These are phyloP conservation scores for Coemansia sp. DNA, from an alignment of 192 early-diverging fungal species.

Conservation along the genomic window DNA sequence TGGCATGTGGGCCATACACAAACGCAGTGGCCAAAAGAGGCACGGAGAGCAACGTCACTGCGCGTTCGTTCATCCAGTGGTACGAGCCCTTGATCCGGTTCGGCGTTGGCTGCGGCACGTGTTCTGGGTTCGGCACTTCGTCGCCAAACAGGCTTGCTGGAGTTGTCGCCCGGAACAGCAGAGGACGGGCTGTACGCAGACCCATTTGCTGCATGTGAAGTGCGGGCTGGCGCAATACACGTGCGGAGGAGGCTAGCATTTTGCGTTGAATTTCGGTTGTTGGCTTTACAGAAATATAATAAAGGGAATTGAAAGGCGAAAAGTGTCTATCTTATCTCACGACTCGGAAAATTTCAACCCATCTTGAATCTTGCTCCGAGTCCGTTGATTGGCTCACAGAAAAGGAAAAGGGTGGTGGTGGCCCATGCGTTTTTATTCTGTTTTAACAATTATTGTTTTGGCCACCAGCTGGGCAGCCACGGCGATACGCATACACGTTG, in stretches of 20 bases:
- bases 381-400: too few species aligned
- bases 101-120: conserved; percentile 50
- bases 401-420: not conserved
- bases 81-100: conserved; percentile 83
- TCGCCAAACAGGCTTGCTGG: conserved; percentile 41
- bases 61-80: conserved; percentile 96
- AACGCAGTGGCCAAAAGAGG: conserved; percentile 79
- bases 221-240: not conserved
- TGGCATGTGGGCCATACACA: conserved; percentile 76
- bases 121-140: conserved; percentile 48
- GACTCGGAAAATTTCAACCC: too few species aligned
- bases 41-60: conserved; percentile 68
- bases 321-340: too few species aligned
- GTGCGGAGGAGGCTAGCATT: not conserved
- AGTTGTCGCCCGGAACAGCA: conserved; percentile 31
- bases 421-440: not conserved
- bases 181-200: conserved; percentile 18
- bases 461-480: conserved; percentile 51
- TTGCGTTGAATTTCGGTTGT: too few species aligned
- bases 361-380: too few species aligned
- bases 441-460: conserved; percentile 1
- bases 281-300: too few species aligned
- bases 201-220: not conserved
- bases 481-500: conserved; percentile 28
- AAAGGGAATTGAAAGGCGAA: too few species aligned